Conservation (phyloP, 2,329 filamentous ascomycete genomes). For the Aspergillus terreus region DNA sequence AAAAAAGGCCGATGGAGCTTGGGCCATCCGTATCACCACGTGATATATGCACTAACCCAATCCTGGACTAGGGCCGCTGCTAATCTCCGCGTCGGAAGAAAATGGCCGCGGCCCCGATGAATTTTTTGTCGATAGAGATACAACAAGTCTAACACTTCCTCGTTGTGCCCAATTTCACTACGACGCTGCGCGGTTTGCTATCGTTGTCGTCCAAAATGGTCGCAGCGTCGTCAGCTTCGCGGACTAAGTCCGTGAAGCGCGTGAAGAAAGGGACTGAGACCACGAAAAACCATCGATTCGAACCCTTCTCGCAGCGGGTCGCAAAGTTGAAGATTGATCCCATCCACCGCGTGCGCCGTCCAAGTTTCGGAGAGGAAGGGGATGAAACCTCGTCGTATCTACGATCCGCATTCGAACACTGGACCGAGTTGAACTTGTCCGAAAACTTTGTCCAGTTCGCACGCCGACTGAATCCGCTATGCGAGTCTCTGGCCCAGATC, state of each 20-base stretch:
- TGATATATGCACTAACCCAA: constrained; percentile 14
- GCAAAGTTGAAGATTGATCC: constrained; percentile 91
- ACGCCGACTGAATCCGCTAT: constrained; percentile 69
- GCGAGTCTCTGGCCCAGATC: constrained; percentile 87
- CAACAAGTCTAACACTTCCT: constrained; percentile 15
- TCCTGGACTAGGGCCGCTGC: constrained; percentile 4
- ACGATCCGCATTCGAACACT: constrained; percentile 75
- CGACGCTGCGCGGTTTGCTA: constrained; percentile 22
- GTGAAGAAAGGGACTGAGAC: constrained; percentile 67
- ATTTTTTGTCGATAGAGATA: constrained; percentile 32
- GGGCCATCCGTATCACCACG: constrained; percentile 26
- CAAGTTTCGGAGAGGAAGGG: constrained; percentile 75
- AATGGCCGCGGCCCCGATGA: constrained; percentile 26
- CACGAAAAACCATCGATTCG: constrained; percentile 81
- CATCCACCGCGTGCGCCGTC: constrained; percentile 77
- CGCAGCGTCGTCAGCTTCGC: constrained; percentile 60
- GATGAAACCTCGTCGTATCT: constrained; percentile 82
- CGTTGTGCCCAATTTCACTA: constrained; percentile 11
- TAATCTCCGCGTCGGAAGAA: constrained; percentile 30
- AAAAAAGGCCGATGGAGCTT: constrained; percentile 27
- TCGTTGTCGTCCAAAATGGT: constrained; percentile 35
- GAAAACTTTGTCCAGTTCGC: constrained; percentile 75
- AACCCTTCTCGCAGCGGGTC: constrained; percentile 86
- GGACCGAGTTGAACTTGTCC: constrained; percentile 87
- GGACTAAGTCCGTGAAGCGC: constrained; percentile 65